A percentile compares a stretch with the other conserved stretches of the same genome.
phyloP scores from a whole-genome alignment of 2,329 filamentous ascomycete species.

The Colletotrichum trifolii region DNA sequence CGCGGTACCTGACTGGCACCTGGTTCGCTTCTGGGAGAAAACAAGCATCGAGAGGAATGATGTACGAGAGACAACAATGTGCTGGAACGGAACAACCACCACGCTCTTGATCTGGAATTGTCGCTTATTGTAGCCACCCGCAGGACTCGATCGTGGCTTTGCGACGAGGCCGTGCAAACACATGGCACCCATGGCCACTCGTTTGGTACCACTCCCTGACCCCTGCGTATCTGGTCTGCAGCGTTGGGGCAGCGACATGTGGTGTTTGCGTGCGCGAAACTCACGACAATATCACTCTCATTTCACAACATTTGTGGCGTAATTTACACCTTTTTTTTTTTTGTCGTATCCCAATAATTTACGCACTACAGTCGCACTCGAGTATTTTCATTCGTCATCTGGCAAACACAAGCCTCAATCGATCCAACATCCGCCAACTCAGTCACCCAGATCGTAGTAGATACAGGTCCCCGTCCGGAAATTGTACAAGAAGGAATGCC shows the following conservation, averaged over 20 bases:
- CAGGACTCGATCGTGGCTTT: constrained; percentile 24
- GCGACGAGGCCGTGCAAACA: constrained; percentile 7
- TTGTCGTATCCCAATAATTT: too few relatives aligned
- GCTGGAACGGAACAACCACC: too few relatives aligned
- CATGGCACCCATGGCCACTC: constrained; percentile 14
- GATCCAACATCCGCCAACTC: constrained; percentile 38
- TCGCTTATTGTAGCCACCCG: too few relatives aligned
- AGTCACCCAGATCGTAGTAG: constrained; percentile 80
- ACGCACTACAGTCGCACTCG: too few relatives aligned
- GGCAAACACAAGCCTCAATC: not conserved
- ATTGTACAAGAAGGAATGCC: constrained; percentile 90
- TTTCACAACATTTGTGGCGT: not conserved
- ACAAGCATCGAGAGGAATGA: too few relatives aligned
- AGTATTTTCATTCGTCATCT: too few relatives aligned
- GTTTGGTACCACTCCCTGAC: constrained; percentile 7
- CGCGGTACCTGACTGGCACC: too few relatives aligned
- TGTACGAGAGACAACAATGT: too few relatives aligned
- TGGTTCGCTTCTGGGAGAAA: too few relatives aligned
- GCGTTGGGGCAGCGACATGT: too few relatives aligned
- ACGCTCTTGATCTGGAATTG: too few relatives aligned
- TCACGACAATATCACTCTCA: not conserved
- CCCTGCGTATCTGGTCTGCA: constrained; percentile 13
- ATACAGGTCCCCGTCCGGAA: constrained; percentile 86
- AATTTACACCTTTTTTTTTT: too few relatives aligned
- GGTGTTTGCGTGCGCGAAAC: not conserved